phyloP scores from a whole-genome alignment of 73 alveolate species.

The Paramecium primaurelia region DNA sequence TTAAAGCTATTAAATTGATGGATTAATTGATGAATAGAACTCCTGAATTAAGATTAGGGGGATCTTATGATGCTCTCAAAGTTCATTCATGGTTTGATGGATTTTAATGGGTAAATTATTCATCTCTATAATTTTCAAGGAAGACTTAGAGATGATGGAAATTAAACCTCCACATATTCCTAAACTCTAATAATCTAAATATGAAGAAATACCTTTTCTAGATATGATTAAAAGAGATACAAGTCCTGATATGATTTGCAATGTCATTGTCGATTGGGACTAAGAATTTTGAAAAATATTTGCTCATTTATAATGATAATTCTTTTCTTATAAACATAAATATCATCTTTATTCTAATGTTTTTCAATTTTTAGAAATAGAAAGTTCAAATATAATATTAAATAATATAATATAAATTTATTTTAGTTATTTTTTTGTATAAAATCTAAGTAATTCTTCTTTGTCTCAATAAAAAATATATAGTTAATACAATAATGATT shows the following conservation, averaged over 20 bases:
- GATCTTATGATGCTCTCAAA: slow-evolving; percentile 58
- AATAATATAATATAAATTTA: too few relatives aligned
- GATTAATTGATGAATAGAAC: slow-evolving; percentile 47
- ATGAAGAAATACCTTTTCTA: neutral
- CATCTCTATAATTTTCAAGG: neutral
- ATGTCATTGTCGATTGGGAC: slow-evolving; percentile 47
- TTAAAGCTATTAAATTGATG: slow-evolving; percentile 53
- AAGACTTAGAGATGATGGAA: slow-evolving; percentile 31
- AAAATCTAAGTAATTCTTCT: too few relatives aligned
- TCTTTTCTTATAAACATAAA: neutral
- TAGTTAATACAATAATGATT: neutral
- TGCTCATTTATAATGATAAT: neutral
- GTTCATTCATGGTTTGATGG: slow-evolving; percentile 62
- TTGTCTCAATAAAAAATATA: too few relatives aligned
- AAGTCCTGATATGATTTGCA: slow-evolving; percentile 38
- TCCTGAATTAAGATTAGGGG: slow-evolving; percentile 59
- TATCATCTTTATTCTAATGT: too few relatives aligned
- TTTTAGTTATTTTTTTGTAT: too few relatives aligned
- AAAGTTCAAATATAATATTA: too few relatives aligned
- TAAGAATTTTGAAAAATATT: slow-evolving; percentile 50
- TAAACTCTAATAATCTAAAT: neutral
- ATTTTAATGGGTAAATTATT: slow-evolving; percentile 39
- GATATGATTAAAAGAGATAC: slow-evolving; percentile 43
- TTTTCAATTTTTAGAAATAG: too few relatives aligned
- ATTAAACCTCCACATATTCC: slow-evolving; percentile 59